phyloP scores from a whole-genome alignment of 2,329 filamentous ascomycete species.

The Neocucurbitaria cava region DNA sequence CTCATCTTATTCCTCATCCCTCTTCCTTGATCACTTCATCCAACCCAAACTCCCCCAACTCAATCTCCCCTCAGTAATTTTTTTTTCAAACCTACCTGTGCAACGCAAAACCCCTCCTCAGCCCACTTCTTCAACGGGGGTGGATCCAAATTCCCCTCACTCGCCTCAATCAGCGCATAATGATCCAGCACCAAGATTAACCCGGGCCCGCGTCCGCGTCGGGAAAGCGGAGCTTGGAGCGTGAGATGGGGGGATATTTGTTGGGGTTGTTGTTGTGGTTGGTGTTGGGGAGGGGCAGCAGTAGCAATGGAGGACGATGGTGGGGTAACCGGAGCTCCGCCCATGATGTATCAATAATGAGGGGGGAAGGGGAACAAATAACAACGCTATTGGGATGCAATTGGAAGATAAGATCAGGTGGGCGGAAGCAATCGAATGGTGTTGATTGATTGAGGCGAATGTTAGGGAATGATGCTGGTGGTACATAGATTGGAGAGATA shows the following conservation, averaged over 20 bases:
- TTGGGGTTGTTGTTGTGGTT: slow-evolving; percentile 25
- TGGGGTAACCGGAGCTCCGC: slow-evolving; percentile 16
- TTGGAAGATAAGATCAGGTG: not conserved
- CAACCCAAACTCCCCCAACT: no score
- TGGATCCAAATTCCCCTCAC: slow-evolving; percentile 57
- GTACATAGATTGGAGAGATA: not conserved
- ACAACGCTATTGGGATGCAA: not conserved
- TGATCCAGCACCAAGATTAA: slow-evolving; percentile 55
- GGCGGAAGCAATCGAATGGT: not conserved
- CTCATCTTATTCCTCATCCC: not conserved
- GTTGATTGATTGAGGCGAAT: not conserved
- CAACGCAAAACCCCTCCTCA: slow-evolving; percentile 72
- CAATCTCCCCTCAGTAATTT: not conserved
- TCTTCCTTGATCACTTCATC: not conserved
- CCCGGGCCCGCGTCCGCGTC: slow-evolving; percentile 57
- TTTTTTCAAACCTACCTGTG: no score
- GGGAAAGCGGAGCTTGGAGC: slow-evolving; percentile 58
- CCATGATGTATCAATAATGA: slow-evolving; percentile 9
- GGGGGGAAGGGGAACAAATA: not conserved
- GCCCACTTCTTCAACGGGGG: slow-evolving; percentile 71
- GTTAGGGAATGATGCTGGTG: slow-evolving; percentile 1
- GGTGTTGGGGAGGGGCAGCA: slow-evolving; percentile 14
- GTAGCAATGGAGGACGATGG: slow-evolving; percentile 12
- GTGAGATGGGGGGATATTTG: slow-evolving; percentile 38
- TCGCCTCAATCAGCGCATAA: slow-evolving; percentile 34